These are phyloP conservation scores for Trichoderma polysporum DNA, from an alignment of 2,329 filamentous ascomycete species.

Conservation along the genomic window DNA sequence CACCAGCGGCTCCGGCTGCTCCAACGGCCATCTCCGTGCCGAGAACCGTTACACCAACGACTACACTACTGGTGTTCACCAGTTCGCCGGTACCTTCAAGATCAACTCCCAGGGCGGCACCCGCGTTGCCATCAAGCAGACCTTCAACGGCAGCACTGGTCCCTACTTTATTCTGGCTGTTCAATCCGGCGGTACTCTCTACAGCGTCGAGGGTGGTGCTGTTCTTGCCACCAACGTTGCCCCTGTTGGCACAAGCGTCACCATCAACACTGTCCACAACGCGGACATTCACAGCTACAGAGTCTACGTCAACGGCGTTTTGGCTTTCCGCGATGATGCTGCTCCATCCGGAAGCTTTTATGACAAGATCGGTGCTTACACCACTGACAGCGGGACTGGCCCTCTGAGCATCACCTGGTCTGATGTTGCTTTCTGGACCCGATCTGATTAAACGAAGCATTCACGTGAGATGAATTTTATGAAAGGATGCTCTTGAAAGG, in stretches of 20 bases:
- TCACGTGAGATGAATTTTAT: background rate
- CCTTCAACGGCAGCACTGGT: constrained; percentile 26
- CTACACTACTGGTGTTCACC: constrained; percentile 25
- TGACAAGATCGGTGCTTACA: constrained; percentile 30
- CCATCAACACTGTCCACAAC: constrained; percentile 30
- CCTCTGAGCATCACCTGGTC: constrained; percentile 26
- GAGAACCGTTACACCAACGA: constrained; percentile 27
- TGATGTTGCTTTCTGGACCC: constrained; percentile 26
- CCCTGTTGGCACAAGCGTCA: constrained; percentile 24
- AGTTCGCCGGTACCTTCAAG: constrained; percentile 28
- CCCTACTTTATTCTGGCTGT: constrained; percentile 28
- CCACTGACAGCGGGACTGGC: constrained; percentile 27
- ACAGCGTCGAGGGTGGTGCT: constrained; percentile 27
- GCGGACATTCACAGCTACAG: constrained; percentile 23
- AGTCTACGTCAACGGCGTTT: constrained; percentile 29
- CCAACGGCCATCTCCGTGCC: constrained; percentile 28
- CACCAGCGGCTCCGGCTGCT: constrained; percentile 25
- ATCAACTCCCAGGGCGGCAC: constrained; percentile 28
- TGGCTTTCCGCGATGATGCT: constrained; percentile 24
- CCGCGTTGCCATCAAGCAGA: constrained; percentile 29
- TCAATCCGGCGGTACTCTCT: constrained; percentile 23
- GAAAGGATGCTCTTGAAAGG: background rate
- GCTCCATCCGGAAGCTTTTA: constrained; percentile 29
- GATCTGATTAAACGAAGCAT: background rate
- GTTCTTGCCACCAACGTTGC: constrained; percentile 25